Conservation (phyloP, 768 basidiomycete genomes). For the Mycena rebaudengoi region DNA sequence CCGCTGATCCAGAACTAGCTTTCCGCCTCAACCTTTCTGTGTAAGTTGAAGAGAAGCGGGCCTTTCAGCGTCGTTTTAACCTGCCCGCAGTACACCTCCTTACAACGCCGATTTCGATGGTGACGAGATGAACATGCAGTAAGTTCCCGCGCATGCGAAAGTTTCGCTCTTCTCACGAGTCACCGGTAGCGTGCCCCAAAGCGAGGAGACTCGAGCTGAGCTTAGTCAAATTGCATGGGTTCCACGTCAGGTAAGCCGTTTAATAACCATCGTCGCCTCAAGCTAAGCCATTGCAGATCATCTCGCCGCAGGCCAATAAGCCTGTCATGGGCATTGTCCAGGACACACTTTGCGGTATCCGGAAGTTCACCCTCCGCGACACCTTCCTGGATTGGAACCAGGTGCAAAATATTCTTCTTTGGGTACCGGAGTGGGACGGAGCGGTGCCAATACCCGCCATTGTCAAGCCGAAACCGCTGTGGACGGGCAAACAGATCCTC, state of each 20-base stretch:
- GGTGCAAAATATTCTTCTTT: conserved; percentile 97
- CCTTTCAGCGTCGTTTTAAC: conserved; percentile 37
- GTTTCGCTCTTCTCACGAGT: conserved; percentile 15
- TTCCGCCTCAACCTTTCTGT: conserved; percentile 99
- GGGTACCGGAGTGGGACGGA: conserved; percentile 99
- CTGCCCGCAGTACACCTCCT: conserved; percentile 78
- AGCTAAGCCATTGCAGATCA: conserved; percentile 67
- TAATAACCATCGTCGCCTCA: neutral
- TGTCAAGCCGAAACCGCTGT: conserved; percentile 95
- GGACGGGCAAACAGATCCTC: conserved; percentile 98
- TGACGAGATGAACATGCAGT: conserved; percentile 99
- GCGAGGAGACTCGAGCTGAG: conserved; percentile 97
- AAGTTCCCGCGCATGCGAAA: conserved; percentile 45
- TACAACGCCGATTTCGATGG: conserved; percentile 99
- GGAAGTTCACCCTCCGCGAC: conserved; percentile 96
- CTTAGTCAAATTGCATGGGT: conserved; percentile 99
- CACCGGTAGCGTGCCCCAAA: conserved; percentile 85
- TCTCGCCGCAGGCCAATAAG: conserved; percentile 99
- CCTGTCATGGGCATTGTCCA: conserved; percentile 99
- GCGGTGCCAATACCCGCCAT: conserved; percentile 91
- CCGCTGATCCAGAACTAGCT: conserved; percentile 56
- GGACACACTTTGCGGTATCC: conserved; percentile 96
- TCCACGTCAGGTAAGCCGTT: conserved; percentile 78
- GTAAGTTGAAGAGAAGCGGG: conserved; percentile 51
- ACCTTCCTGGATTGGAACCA: conserved; percentile 95